Conservation (phyloP, 495 filamentous ascomycete species). For the Penicillium turbatum region DNA sequence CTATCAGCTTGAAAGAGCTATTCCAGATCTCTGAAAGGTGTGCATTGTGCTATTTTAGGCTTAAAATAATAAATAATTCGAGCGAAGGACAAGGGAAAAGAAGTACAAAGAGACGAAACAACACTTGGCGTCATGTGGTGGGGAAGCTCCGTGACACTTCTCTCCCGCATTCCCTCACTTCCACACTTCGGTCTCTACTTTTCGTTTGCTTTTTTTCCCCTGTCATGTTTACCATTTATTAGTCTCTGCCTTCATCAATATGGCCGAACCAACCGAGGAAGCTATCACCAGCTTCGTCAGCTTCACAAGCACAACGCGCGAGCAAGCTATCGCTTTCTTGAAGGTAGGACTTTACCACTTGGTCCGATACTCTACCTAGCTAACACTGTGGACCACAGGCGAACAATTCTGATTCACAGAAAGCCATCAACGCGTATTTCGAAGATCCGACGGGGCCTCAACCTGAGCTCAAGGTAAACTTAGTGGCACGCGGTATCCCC, state of each 20-base stretch:
- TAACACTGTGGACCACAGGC: constrained; percentile 31
- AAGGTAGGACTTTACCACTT: constrained; percentile 29
- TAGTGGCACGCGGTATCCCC: not conserved
- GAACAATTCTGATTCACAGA: constrained; percentile 44
- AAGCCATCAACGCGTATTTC: constrained; percentile 51
- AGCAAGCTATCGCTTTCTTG: constrained; percentile 45
- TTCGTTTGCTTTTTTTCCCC: constrained; percentile 3
- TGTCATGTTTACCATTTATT: constrained; percentile 6
- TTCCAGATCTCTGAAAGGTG: not conserved
- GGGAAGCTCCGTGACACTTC: constrained; percentile 28
- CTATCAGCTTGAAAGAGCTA: not conserved
- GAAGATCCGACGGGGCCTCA: constrained; percentile 45
- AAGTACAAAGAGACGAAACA: constrained; percentile 6
- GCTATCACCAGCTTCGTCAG: constrained; percentile 44
- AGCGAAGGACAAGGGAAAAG: not conserved
- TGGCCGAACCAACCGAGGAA: constrained; percentile 46
- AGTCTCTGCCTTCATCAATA: constrained; percentile 10
- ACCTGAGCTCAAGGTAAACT: constrained; percentile 31
- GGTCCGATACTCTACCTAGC: constrained; percentile 2
- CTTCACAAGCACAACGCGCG: constrained; percentile 43
- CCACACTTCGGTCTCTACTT: not conserved
- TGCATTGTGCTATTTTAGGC: not conserved
- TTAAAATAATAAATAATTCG: not conserved
- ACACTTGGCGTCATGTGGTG: constrained; percentile 39
- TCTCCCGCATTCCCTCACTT: not conserved